Evolutionary conservation across 2,329 filamentous ascomycete species (phyloP).

Genomic region (Parascedosporium putredinis): DNA sequence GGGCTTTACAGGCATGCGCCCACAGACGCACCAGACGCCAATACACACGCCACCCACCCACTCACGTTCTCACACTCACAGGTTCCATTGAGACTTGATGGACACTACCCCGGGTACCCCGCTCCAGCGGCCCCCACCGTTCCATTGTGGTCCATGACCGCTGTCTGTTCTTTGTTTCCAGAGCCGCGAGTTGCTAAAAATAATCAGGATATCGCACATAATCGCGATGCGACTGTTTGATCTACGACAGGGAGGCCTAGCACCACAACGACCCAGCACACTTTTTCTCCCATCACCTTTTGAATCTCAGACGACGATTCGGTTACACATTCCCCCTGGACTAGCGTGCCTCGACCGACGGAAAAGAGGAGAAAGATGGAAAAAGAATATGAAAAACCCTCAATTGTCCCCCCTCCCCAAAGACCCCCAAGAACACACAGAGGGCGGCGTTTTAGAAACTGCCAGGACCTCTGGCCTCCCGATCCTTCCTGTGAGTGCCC

Average conservation of each 20-base stretch:
- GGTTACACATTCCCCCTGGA: not conserved
- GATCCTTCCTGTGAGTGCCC: too few species aligned
- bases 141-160: not conserved
- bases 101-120: not conserved
- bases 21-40: too few species aligned
- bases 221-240: not conserved
- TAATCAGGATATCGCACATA: not conserved
- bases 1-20: too few species aligned
- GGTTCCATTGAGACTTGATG: too few species aligned
- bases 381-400: too few species aligned
- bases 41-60: too few species aligned
- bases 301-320: not conserved
- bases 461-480: too few species aligned
- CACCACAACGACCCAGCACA: not conserved
- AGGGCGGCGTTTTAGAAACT: not conserved
- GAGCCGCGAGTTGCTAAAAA: constrained; percentile 1
- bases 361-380: too few species aligned
- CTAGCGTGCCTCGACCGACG: too few species aligned
- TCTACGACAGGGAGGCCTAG: not conserved
- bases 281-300: not conserved
- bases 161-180: not conserved
- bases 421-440: too few species aligned
- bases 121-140: not conserved
- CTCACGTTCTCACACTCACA: too few species aligned
- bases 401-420: too few species aligned